Evolutionary conservation across 257 asterid species (phyloP).

Genomic region (Fraxinus pennsylvanica): DNA sequence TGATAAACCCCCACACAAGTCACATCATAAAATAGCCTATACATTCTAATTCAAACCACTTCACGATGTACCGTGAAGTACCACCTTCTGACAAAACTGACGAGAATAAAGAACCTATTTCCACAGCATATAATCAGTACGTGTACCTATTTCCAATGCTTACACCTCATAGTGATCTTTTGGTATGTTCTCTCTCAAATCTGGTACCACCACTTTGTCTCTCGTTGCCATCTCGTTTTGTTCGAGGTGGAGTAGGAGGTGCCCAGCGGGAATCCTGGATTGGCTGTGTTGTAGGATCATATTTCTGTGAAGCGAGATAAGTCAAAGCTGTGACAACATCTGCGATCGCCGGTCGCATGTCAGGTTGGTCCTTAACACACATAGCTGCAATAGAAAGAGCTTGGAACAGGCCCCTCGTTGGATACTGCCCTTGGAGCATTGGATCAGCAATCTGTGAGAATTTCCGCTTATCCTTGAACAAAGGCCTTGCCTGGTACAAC

Average conservation of each 20-base stretch:
- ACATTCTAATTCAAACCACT: too few species aligned
- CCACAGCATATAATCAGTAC: not conserved
- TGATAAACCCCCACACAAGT: not conserved
- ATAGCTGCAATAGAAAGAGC: conserved; percentile 88
- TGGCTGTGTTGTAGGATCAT: conserved; percentile 40
- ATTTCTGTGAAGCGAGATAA: conserved; percentile 73
- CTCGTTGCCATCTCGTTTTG: conserved; percentile 45
- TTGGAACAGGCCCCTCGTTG: conserved; percentile 74
- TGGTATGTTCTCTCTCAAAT: conserved; percentile 36
- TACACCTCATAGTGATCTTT: conserved; percentile 31
- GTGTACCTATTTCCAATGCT: not conserved
- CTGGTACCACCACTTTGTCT: conserved; percentile 30
- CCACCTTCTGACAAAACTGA: not conserved
- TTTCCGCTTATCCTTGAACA: conserved; percentile 76
- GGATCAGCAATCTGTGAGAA: conserved; percentile 81
- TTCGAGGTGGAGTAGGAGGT: conserved; percentile 59
- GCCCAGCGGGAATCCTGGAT: conserved; percentile 46
- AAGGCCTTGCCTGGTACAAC: conserved; percentile 72
- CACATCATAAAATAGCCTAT: not conserved
- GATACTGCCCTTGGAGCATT: conserved; percentile 74
- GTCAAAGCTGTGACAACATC: conserved; percentile 88
- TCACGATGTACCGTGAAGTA: not conserved
- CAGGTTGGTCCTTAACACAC: conserved; percentile 90
- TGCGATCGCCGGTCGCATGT: conserved; percentile 69
- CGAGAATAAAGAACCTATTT: conserved; percentile 16